Evolutionary conservation across 441 rosid species (phyloP).

Genomic region (Hura crepitans): DNA sequence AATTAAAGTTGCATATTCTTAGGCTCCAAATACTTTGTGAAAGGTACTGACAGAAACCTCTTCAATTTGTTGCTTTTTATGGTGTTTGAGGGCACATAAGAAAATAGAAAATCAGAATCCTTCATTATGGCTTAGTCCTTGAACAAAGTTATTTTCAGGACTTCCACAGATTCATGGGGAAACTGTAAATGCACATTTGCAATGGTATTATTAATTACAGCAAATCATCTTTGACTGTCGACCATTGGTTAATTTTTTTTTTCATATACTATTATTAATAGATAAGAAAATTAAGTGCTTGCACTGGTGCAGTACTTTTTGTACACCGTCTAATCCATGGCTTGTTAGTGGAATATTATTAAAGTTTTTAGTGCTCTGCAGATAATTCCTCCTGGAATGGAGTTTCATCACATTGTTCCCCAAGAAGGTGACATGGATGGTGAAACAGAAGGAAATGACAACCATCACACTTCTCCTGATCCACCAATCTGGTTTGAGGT

Average conservation of each 20-base stretch:
- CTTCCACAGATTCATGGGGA: neutral
- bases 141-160: neutral
- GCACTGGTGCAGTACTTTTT: neutral
- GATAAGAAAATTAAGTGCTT: neutral
- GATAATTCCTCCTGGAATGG: constrained; percentile 98
- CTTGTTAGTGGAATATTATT: constrained; percentile 1
- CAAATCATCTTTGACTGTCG: neutral
- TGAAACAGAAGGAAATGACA: constrained; percentile 57
- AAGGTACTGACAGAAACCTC: neutral
- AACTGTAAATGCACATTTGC: neutral
- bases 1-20: neutral
- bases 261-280: too few species aligned
- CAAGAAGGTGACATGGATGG: constrained; percentile 75
- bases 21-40: neutral
- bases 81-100: too few species aligned
- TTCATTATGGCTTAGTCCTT: too few species aligned
- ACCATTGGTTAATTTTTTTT: too few species aligned
- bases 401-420: constrained; percentile 81
- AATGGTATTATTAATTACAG: neutral
- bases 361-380: constrained; percentile 25
- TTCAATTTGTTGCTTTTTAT: too few species aligned
- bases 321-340: neutral
- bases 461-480: constrained; percentile 61
- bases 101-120: too few species aligned
- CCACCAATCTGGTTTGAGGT: constrained; percentile 96